phyloP scores from a whole-genome alignment of 2,329 filamentous ascomycete species.

The Magnaporthiopsis incrustans region DNA sequence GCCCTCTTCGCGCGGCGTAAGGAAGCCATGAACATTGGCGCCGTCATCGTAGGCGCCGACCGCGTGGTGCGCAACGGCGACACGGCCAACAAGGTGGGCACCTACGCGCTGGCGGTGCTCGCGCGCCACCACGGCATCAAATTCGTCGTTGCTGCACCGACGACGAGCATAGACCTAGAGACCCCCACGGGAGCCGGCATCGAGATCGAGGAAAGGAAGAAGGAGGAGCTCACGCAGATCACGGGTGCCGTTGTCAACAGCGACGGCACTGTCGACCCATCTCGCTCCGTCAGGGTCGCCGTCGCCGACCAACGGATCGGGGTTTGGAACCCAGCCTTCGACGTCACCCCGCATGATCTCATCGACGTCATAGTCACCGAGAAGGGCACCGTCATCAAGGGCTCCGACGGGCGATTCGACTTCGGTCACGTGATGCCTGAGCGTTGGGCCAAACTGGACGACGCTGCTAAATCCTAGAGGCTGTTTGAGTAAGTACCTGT shows the following conservation, averaged over 20 bases:
- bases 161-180: constrained; percentile 83
- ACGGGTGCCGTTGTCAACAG: constrained; percentile 64
- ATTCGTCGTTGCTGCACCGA: constrained; percentile 90
- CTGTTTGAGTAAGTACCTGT: neutral
- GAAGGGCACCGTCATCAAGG: constrained; percentile 77
- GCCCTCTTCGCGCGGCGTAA: constrained; percentile 61
- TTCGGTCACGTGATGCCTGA: constrained; percentile 50
- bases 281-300: constrained; percentile 61
- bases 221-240: constrained; percentile 76
- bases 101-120: constrained; percentile 85
- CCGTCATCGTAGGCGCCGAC: constrained; percentile 90
- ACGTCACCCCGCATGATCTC: constrained; percentile 79
- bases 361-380: constrained; percentile 96
- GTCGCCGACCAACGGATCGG: constrained; percentile 71
- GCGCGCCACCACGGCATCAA: constrained; percentile 83
- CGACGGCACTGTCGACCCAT: constrained; percentile 56
- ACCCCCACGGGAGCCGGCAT: constrained; percentile 74
- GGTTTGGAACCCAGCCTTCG: constrained; percentile 97
- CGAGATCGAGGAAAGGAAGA: constrained; percentile 79
- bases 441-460: constrained; percentile 37
- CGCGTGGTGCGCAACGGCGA: constrained; percentile 94
- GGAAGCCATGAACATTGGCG: constrained; percentile 60
- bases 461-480: constrained; percentile 9
- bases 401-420: constrained; percentile 60
- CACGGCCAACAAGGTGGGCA: constrained; percentile 98